Evolutionary conservation across 2,329 filamentous ascomycete genomes (phyloP).

Genomic region (Diaporthe citrichinensis): DNA sequence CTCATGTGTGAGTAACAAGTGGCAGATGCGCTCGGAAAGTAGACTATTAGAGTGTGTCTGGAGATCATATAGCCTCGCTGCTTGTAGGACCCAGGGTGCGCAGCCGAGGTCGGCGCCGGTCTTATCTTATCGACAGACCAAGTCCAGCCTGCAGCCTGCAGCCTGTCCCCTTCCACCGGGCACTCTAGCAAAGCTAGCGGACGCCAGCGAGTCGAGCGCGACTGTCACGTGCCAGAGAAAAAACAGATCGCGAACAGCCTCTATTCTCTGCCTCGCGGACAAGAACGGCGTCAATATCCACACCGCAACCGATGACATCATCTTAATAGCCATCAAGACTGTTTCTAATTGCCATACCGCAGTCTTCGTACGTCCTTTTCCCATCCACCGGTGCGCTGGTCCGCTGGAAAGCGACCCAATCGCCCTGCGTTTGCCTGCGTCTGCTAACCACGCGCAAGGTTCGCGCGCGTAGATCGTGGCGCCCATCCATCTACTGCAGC

Average conservation of each 20-base stretch:
- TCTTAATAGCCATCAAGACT: slow-evolving; percentile 39
- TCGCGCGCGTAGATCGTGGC: slow-evolving; percentile 48
- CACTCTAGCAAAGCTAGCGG: slow-evolving; percentile 19
- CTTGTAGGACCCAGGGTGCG: background rate
- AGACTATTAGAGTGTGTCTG: background rate
- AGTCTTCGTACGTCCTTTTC: slow-evolving; percentile 34
- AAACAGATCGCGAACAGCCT: slow-evolving; percentile 39
- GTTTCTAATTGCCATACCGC: slow-evolving; percentile 11
- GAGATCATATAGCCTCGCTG: background rate
- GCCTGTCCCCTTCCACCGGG: background rate
- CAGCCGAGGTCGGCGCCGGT: slow-evolving; percentile 20
- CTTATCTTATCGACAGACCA: slow-evolving; percentile 10
- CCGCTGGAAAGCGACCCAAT: slow-evolving; percentile 17
- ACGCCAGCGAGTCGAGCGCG: background rate
- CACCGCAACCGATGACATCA: slow-evolving; percentile 40
- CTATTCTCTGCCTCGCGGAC: slow-evolving; percentile 32
- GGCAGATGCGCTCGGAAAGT: background rate
- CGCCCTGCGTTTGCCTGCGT: background rate
- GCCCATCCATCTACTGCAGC: slow-evolving; percentile 52
- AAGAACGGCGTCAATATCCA: slow-evolving; percentile 40
- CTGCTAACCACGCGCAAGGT: slow-evolving; percentile 33
- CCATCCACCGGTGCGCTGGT: slow-evolving; percentile 32
- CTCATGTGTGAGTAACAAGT: background rate
- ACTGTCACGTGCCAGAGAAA: slow-evolving; percentile 41
- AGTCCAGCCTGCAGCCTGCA: background rate